Conservation (phyloP, 805 yeast genomes). For the Phaffomyces antillensis region DNA sequence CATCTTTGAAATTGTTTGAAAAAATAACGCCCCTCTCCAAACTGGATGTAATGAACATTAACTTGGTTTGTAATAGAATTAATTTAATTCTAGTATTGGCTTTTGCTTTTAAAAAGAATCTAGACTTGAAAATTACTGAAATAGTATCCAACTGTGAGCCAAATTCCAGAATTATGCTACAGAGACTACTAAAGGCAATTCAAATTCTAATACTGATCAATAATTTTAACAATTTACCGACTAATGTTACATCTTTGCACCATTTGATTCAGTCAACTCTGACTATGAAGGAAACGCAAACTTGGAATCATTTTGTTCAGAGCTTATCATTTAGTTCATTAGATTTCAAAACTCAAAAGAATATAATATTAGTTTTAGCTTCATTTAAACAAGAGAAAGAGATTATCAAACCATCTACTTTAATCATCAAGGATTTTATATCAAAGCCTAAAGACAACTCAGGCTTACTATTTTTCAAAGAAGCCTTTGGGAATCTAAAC, state of each 20-base stretch:
- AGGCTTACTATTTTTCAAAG: constrained; percentile 8
- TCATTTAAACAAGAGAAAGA: constrained; percentile 4
- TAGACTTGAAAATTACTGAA: constrained; percentile 13
- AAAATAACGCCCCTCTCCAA: constrained; percentile 18
- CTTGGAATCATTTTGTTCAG: constrained; percentile 7
- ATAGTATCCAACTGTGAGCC: constrained; percentile 9
- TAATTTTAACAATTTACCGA: constrained; percentile 1
- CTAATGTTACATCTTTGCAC: constrained; percentile 2
- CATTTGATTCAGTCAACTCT: constrained; percentile 2
- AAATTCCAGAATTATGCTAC: constrained; percentile 1
- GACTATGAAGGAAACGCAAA: neutral
- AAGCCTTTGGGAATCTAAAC: constrained; percentile 11
- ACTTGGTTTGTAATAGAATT: constrained; percentile 17
- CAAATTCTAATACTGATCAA: constrained; percentile 7
- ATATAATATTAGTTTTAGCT: constrained; percentile 6
- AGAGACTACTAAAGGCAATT: constrained; percentile 7
- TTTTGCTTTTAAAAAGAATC: constrained; percentile 9
- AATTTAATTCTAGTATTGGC: constrained; percentile 15
- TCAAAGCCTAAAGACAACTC: neutral
- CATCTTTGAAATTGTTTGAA: constrained; percentile 16
- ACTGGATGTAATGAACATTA: constrained; percentile 5
- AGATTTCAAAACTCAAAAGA: constrained; percentile 6
- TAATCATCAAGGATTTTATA: neutral
- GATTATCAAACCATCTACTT: constrained; percentile 4
- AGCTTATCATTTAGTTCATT: constrained; percentile 1